Conservation (phyloP, 768 basidiomycete genomes). For the Butyriboletus loyo region DNA sequence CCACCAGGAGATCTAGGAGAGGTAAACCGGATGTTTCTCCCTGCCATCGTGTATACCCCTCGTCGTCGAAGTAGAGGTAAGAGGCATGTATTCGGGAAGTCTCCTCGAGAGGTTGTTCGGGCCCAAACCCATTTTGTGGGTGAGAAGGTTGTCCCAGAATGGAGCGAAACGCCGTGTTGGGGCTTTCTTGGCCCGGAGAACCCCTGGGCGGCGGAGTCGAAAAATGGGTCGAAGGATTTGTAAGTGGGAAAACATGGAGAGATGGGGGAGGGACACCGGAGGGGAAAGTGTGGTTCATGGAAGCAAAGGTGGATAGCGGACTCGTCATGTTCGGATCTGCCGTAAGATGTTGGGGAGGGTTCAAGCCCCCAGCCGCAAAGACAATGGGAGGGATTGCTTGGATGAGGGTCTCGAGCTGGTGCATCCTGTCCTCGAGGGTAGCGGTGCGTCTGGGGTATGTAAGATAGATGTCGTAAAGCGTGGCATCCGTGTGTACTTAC, state of each 20-base stretch:
- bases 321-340: constrained; percentile 31
- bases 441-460: constrained; percentile 57
- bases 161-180: constrained; percentile 39
- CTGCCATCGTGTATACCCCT: constrained; percentile 86
- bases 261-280: constrained; percentile 76
- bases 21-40: constrained; percentile 93
- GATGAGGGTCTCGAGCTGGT: constrained; percentile 80
- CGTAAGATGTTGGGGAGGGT: constrained; percentile 34
- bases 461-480: constrained; percentile 6
- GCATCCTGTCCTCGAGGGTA: constrained; percentile 86
- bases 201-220: constrained; percentile 42
- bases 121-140: constrained; percentile 17
- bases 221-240: constrained; percentile 80
- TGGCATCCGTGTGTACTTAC: constrained; percentile 40
- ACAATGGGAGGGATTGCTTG: constrained; percentile 82
- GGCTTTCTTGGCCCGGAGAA: constrained; percentile 47
- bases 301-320: constrained; percentile 39
- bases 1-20: constrained; percentile 78
- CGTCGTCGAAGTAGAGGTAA: constrained; percentile 84
- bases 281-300: constrained; percentile 40
- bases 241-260: constrained; percentile 72
- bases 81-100: constrained; percentile 67
- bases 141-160: constrained; percentile 37
- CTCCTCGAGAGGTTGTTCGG: constrained; percentile 54
- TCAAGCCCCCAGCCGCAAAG: constrained; percentile 57